Base-by-base conservation (phyloP, 2,329 filamentous ascomycete genomes). In the Sporothrix globosa region DNA sequence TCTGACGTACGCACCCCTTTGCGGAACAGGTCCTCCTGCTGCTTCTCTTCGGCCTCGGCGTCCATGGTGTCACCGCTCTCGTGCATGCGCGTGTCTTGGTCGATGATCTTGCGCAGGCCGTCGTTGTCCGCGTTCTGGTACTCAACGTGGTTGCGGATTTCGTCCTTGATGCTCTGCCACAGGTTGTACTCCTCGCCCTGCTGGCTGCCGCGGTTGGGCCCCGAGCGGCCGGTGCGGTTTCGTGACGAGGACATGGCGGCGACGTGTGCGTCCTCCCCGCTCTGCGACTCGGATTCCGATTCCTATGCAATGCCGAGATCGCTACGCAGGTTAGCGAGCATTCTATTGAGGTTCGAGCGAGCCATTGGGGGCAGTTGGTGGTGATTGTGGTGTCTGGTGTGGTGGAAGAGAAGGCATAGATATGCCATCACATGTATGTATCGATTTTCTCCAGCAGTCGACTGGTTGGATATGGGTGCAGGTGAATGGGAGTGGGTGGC, bases 111-210 rank as follows among this genome's bases (percentile, higher is more conserved):
- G 50, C 76, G 75, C n/a, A 80, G 74, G 63, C 79, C 79, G 69
- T 79, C 76, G 71, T 79, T 83, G 72, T 80, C 81, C 41, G 76
- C 77, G 70, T 83, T 83, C 69, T 82, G 76, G 17, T 76, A 73
- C 0, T 81, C 78, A 7, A 82, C 70, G 39, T 80, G 75, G 44
- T 69, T 72, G 17, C 77, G 77, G 19, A 82, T 71, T 67, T 81
- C 79, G 4, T 80, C 80, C 72, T 81, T 80, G 72, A 79, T 75
- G 41, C 77, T 78, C 67, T 80, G 77, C 82, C 82, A 83, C 13
- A 82, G 74, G 54, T 76, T 75, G 9, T 81, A 76, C 70, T 83
- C 82, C 71, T 83, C 82, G 52, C 81, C 82, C 71, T 81, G 80
- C 1, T 78, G 80, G 68, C 78, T 81, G 67, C 81, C 82, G 61